These are phyloP conservation scores for Penicillium malachiteum DNA, from an alignment of 495 filamentous ascomycete genomes.

Conservation along the genomic window DNA sequence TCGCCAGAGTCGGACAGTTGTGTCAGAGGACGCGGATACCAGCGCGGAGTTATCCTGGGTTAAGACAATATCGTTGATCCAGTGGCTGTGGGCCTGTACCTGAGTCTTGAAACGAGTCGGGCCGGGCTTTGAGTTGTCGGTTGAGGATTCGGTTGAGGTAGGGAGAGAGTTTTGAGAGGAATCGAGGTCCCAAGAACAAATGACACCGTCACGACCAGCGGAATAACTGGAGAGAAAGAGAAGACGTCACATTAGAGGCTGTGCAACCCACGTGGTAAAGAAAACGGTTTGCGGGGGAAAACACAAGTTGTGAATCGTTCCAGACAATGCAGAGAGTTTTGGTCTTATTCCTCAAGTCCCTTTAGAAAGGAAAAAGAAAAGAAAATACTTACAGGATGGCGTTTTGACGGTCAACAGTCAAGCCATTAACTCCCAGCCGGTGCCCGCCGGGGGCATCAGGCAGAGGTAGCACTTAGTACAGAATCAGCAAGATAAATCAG, in stretches of 20 bases:
- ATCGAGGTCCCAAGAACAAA: constrained; percentile 93
- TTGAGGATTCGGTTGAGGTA: constrained; percentile 33
- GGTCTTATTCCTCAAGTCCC: neutral
- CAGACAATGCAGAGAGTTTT: neutral
- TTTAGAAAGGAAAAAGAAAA: neutral
- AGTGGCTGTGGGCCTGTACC: constrained; percentile 97
- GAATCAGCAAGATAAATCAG: constrained; percentile 3
- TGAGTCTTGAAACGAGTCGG: constrained; percentile 77
- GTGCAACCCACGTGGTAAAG: constrained; percentile 16
- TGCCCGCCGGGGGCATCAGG: constrained; percentile 89
- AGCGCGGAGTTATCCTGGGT: constrained; percentile 78
- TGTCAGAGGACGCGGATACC: constrained; percentile 92
- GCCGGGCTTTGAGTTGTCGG: constrained; percentile 25
- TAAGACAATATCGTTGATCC: constrained; percentile 96
- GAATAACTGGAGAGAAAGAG: constrained; percentile 67
- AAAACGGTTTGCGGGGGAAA: neutral
- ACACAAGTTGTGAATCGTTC: neutral
- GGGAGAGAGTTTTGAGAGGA: constrained; percentile 40
- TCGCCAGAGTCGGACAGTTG: constrained; percentile 92
- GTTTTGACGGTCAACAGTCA: constrained; percentile 80
- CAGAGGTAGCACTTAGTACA: constrained; percentile 77
- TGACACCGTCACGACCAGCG: constrained; percentile 89
- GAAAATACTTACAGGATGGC: constrained; percentile 72
- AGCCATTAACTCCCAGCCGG: constrained; percentile 88
- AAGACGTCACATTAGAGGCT: constrained; percentile 22